Conservation (phyloP, 805 yeast genomes). For the Saturnispora galanensis region DNA sequence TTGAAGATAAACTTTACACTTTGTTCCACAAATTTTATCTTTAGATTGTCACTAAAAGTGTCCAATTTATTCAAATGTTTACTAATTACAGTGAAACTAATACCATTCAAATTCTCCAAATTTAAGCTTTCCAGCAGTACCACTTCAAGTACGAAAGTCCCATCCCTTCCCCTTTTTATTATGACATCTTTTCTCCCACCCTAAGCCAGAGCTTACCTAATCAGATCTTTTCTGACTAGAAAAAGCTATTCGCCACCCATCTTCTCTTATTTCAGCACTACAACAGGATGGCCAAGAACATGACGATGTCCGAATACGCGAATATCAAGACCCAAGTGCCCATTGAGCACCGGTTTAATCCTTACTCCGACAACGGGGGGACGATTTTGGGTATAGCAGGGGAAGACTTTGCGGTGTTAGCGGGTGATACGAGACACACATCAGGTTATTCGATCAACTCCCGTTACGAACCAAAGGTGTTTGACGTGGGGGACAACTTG, state of each 20-base stretch:
- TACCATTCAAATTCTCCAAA: too few relatives aligned
- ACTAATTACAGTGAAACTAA: too few relatives aligned
- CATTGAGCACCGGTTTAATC: conserved; percentile 87
- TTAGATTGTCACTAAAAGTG: too few relatives aligned
- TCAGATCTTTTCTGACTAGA: background rate
- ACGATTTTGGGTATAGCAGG: conserved; percentile 97
- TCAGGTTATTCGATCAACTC: conserved; percentile 90
- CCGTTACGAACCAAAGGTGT: conserved; percentile 83
- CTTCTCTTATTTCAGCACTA: background rate
- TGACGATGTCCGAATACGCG: conserved; percentile 42
- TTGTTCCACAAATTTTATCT: too few relatives aligned
- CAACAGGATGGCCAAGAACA: background rate
- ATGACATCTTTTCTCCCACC: too few relatives aligned
- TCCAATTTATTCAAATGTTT: too few relatives aligned
- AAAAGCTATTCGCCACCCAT: conserved; percentile 1
- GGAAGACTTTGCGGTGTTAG: conserved; percentile 90
- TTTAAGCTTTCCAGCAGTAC: too few relatives aligned
- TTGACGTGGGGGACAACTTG: conserved; percentile 79
- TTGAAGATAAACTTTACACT: too few relatives aligned
- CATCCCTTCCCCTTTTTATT: too few relatives aligned
- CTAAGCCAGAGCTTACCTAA: background rate
- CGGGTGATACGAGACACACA: conserved; percentile 97
- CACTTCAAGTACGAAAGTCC: too few relatives aligned
- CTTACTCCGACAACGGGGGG: conserved; percentile 94
- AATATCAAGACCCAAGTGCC: conserved; percentile 47